Conservation (phyloP, 371 early-diverging fungal genomes). For the Apophysomyces variabilis region DNA sequence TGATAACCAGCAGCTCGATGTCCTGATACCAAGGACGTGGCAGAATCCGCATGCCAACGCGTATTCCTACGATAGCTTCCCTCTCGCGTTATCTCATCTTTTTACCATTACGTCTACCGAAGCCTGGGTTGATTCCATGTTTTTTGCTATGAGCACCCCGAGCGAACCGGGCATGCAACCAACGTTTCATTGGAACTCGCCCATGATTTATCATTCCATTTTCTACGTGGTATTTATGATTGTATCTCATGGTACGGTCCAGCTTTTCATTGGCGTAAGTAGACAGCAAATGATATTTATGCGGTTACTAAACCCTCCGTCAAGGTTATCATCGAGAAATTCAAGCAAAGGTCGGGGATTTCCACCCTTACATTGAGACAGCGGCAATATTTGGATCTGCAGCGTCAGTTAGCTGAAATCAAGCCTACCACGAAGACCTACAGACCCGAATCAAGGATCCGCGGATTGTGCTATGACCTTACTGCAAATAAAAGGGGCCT, state of each 20-base stretch:
- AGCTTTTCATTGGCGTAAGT: slow-evolving; percentile 65
- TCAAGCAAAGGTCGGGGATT: slow-evolving; percentile 63
- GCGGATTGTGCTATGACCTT: slow-evolving; percentile 56
- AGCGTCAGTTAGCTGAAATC: slow-evolving; percentile 55
- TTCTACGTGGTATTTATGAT: slow-evolving; percentile 64
- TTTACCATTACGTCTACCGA: slow-evolving; percentile 65
- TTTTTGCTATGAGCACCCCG: slow-evolving; percentile 57
- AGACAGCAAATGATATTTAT: neutral
- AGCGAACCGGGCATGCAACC: slow-evolving; percentile 56
- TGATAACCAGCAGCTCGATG: slow-evolving; percentile 29
- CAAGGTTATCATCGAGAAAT: slow-evolving; percentile 63
- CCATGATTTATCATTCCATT: slow-evolving; percentile 56
- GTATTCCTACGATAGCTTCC: slow-evolving; percentile 57
- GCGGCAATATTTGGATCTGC: slow-evolving; percentile 60
- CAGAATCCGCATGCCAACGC: slow-evolving; percentile 53
- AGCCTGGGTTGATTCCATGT: slow-evolving; percentile 61
- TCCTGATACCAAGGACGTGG: slow-evolving; percentile 57
- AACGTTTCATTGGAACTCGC: slow-evolving; percentile 43
- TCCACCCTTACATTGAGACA: slow-evolving; percentile 59
- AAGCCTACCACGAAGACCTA: slow-evolving; percentile 59
- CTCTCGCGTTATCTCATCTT: slow-evolving; percentile 47
- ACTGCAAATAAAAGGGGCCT: slow-evolving; percentile 56
- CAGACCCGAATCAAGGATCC: slow-evolving; percentile 45
- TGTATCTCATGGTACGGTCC: slow-evolving; percentile 60
- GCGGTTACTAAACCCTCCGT: neutral